Conservation (phyloP, 768 basidiomycete species). For the Suillus paluster region DNA sequence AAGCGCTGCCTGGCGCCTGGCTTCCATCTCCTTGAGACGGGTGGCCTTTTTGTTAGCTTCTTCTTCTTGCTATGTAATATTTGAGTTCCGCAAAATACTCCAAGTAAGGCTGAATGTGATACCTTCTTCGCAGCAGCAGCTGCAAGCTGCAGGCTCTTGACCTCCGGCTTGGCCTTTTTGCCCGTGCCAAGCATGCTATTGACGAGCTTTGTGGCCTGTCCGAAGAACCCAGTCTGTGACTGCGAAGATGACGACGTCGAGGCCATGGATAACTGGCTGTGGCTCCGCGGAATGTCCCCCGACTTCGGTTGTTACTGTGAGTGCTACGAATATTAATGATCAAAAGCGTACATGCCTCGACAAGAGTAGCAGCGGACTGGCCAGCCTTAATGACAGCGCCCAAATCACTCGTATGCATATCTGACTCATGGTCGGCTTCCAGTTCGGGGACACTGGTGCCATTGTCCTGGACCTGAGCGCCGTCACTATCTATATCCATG, state of each 20-base stretch:
- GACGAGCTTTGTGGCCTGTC: constrained; percentile 71
- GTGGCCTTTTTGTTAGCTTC: constrained; percentile 80
- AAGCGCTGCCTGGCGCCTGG: constrained; percentile 68
- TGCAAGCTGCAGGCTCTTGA: constrained; percentile 83
- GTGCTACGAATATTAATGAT: constrained; percentile 8
- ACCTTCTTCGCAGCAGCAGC: constrained; percentile 90
- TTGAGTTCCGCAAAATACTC: constrained; percentile 11
- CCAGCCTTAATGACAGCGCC: constrained; percentile 46
- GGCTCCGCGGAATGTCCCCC: constrained; percentile 39
- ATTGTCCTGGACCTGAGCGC: constrained; percentile 20
- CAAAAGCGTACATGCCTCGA: constrained; percentile 44
- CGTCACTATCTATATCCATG: constrained; percentile 17
- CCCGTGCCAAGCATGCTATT: constrained; percentile 66
- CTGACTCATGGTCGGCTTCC: constrained; percentile 40
- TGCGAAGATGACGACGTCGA: constrained; percentile 41
- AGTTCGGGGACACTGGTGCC: constrained; percentile 31
- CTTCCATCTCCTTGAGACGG: constrained; percentile 81
- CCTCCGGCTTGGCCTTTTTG: constrained; percentile 76
- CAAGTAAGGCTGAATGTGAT: constrained; percentile 18
- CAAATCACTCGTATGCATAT: constrained; percentile 35
- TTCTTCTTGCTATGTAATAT: constrained; percentile 75
- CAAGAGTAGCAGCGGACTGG: constrained; percentile 42
- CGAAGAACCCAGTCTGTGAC: constrained; percentile 64
- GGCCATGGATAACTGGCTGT: constrained; percentile 60
- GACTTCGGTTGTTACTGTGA: constrained; percentile 21